Evolutionary conservation across 768 basidiomycete species (phyloP).

Genomic region (Clitopilus hobsonii): DNA sequence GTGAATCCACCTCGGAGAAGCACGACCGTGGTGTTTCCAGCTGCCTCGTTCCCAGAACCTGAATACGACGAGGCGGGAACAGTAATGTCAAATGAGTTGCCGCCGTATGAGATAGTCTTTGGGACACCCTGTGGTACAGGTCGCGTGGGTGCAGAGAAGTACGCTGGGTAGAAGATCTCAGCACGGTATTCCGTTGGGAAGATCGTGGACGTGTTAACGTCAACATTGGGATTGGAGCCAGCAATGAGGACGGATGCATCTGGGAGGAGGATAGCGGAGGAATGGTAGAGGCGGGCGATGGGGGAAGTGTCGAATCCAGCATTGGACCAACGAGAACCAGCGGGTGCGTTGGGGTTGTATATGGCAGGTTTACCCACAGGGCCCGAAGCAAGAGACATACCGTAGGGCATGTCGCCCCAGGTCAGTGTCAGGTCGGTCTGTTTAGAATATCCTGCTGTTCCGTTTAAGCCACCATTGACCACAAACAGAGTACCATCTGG

Average conservation of each 20-base stretch:
- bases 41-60: constrained; percentile 63
- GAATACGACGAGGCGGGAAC: constrained; percentile 66
- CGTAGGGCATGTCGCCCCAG: constrained; percentile 52
- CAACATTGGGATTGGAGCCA: constrained; percentile 91
- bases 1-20: constrained; percentile 81
- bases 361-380: constrained; percentile 66
- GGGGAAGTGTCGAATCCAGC: constrained; percentile 47
- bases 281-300: constrained; percentile 80
- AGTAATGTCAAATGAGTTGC: constrained; percentile 69
- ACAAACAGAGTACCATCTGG: constrained; percentile 74
- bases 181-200: constrained; percentile 79
- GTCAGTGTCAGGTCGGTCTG: constrained; percentile 37
- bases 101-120: constrained; percentile 75
- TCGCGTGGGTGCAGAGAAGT: constrained; percentile 66
- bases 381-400: constrained; percentile 60
- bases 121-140: constrained; percentile 73
- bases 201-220: constrained; percentile 55
- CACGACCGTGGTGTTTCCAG: constrained; percentile 70
- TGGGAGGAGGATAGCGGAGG: constrained; percentile 68
- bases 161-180: constrained; percentile 90
- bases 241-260: constrained; percentile 84
- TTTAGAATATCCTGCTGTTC: constrained; percentile 72
- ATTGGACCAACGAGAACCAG: constrained; percentile 61
- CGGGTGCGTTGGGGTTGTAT: constrained; percentile 61
- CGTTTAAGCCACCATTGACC: constrained; percentile 80